Evolutionary conservation across 805 yeast genomes (phyloP), one percentile per base, ranked within the genome.

Genomic region (Metschnikowia peoriensis): DNA sequence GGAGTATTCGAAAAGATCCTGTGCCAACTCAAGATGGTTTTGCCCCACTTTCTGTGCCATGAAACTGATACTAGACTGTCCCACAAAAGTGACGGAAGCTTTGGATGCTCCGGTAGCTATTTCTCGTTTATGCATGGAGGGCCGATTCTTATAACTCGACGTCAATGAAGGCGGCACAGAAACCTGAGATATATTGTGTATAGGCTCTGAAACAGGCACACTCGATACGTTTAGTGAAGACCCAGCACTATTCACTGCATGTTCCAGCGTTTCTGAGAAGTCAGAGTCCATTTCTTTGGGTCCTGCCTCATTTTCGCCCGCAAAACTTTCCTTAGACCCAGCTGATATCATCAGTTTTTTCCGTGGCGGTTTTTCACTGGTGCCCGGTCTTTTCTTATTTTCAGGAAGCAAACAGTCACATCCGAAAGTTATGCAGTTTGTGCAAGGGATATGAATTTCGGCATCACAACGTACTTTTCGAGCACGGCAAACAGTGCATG

Each of bases 381-480:
- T 57, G 28, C 60, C 65, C 16, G 72, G 68, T 62, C 75, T 69
- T 69, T 66, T 81, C 61, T 75, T 83, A 29, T 77, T 79, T 57
- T 81, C 86, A 1, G 91, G 92, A 47, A 86, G 75, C 35, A 73
- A 71, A 69, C 92, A 89, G 47, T 84, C 89, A 61, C 89, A 80
- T 7, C 87, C 85, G 66, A 85, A 86, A 3, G 87, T 84, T 37
- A 80, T 74, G 64, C 93, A 86, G 66, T 86, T 86, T 22, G 91
- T 79, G 55, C 78, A 74, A 3, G 79, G 79, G 15, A 73, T 73
- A 57, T 73, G 78, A 40, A 74, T 73, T 55, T 73, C 86, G 11
- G 86, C 88, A 62, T 85, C 89, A 69, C 96, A 88, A 37, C 91
- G 79, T n/a, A 88, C 94, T 61, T 88, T 88, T 37, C 94, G 73